These are phyloP conservation scores for Rhizoctonia solani DNA, from an alignment of 1,284 basidiomycete genomes.

Conservation along the genomic window DNA sequence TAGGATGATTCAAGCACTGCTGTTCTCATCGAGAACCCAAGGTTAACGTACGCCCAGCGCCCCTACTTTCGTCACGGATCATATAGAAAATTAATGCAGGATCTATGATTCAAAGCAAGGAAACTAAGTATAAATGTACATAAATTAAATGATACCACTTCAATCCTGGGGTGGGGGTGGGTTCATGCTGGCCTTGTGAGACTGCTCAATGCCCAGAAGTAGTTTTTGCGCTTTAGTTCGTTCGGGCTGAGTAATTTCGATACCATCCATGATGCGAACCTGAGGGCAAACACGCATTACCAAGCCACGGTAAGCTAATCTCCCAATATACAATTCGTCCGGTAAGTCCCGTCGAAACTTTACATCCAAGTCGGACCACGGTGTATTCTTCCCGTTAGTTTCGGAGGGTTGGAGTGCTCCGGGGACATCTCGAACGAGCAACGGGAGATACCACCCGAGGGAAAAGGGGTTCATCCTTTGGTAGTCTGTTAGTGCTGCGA, in stretches of 20 bases:
- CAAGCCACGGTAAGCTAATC: conserved; percentile 84
- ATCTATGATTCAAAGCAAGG: conserved; percentile 32
- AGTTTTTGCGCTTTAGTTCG: conserved; percentile 75
- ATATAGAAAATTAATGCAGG: conserved; percentile 2
- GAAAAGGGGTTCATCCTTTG: conserved; percentile 91
- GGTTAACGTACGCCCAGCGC: not conserved
- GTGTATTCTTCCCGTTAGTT: conserved; percentile 36
- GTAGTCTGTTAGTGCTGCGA: conserved; percentile 10
- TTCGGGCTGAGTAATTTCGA: conserved; percentile 78
- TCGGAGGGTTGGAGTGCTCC: conserved; percentile 67
- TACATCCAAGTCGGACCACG: conserved; percentile 76
- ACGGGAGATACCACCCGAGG: conserved; percentile 89
- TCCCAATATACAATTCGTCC: conserved; percentile 80
- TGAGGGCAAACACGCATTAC: conserved; percentile 74
- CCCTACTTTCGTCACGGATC: not conserved
- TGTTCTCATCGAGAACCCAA: not conserved
- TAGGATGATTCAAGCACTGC: not conserved
- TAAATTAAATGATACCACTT: conserved; percentile 31
- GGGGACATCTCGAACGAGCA: conserved; percentile 69
- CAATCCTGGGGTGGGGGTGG: conserved; percentile 2
- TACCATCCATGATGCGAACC: conserved; percentile 78
- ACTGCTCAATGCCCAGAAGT: conserved; percentile 56
- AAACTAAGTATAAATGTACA: conserved; percentile 33
- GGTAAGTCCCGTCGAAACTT: conserved; percentile 88
- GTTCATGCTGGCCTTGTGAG: conserved; percentile 21